These are phyloP conservation scores for Phaeophleospora eucalypticola DNA, from an alignment of 2,329 filamentous ascomycete species.

Conservation along the genomic window DNA sequence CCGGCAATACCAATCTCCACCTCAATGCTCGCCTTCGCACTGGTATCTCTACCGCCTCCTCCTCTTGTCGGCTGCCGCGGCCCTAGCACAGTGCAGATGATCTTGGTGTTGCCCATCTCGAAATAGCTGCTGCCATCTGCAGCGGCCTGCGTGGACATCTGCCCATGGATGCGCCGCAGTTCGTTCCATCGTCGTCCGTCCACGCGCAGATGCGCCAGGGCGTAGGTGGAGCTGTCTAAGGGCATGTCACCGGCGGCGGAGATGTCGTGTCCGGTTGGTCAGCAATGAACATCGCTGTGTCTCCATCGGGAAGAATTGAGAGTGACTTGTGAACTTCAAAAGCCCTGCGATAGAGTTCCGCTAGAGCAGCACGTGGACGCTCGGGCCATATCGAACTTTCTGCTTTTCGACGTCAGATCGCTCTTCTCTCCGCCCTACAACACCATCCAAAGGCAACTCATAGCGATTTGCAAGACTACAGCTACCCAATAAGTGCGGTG, in stretches of 20 bases:
- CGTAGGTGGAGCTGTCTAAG: slow-evolving; percentile 89
- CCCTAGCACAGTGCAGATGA: slow-evolving; percentile 87
- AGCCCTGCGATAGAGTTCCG: too few relatives aligned
- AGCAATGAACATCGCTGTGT: not conserved
- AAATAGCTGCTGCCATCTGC: slow-evolving; percentile 92
- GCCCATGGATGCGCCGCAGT: slow-evolving; percentile 78
- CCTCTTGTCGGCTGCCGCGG: slow-evolving; percentile 65
- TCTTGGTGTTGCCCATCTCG: slow-evolving; percentile 95
- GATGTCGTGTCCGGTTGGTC: not conserved
- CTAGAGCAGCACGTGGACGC: not conserved
- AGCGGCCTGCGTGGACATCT: slow-evolving; percentile 87
- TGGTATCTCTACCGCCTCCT: slow-evolving; percentile 43
- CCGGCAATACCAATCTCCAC: slow-evolving; percentile 83
- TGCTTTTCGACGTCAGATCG: too few relatives aligned
- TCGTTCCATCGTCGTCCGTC: slow-evolving; percentile 94
- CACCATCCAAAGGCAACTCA: too few relatives aligned
- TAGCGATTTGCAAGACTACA: too few relatives aligned
- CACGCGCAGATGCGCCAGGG: slow-evolving; percentile 65
- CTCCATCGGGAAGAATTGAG: too few relatives aligned
- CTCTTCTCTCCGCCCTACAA: too few relatives aligned
- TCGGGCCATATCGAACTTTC: not conserved
- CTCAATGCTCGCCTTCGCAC: slow-evolving; percentile 62
- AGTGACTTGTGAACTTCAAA: too few relatives aligned
- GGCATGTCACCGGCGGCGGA: slow-evolving; percentile 60
- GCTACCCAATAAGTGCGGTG: too few relatives aligned